Evolutionary conservation across 169 alveolate species (phyloP).

Genomic region (Plasmodium gallinaceum): DNA sequence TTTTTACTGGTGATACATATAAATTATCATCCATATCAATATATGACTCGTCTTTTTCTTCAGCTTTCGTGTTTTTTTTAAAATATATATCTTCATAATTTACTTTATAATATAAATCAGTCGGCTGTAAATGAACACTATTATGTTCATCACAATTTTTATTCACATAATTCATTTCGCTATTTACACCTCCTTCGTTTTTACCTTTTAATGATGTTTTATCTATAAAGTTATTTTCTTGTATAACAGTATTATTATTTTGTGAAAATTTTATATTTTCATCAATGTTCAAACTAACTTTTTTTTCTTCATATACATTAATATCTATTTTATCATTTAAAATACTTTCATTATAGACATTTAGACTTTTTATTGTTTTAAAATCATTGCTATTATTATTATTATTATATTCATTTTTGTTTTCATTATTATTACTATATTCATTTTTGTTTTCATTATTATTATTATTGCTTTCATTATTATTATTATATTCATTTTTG

Average conservation of each 20-base stretch:
- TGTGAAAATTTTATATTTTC: not conserved
- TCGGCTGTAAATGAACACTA: not conserved
- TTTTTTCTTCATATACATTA: not conserved
- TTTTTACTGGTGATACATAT: conserved; percentile 33
- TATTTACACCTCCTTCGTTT: not conserved
- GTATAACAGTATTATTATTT: not conserved
- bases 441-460: not conserved
- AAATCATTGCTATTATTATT: too few relatives aligned
- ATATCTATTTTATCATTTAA: too few relatives aligned
- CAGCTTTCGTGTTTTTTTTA: not conserved
- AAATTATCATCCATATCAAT: conserved; percentile 4
- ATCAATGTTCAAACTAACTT: not conserved
- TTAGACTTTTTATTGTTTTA: too few relatives aligned
- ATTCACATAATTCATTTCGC: not conserved
- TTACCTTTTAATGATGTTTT: not conserved
- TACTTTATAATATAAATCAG: not conserved
- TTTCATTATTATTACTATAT: not conserved
- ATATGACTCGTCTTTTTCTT: conserved; percentile 7
- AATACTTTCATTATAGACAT: too few relatives aligned
- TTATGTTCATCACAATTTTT: not conserved
- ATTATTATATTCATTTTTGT: too few relatives aligned
- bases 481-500: not conserved
- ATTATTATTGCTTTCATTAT: not conserved
- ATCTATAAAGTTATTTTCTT: not conserved
- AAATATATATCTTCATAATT: conserved; percentile 13